Evolutionary conservation across 345 rosid species (phyloP).

Genomic region (Boechera divaricarpa): DNA sequence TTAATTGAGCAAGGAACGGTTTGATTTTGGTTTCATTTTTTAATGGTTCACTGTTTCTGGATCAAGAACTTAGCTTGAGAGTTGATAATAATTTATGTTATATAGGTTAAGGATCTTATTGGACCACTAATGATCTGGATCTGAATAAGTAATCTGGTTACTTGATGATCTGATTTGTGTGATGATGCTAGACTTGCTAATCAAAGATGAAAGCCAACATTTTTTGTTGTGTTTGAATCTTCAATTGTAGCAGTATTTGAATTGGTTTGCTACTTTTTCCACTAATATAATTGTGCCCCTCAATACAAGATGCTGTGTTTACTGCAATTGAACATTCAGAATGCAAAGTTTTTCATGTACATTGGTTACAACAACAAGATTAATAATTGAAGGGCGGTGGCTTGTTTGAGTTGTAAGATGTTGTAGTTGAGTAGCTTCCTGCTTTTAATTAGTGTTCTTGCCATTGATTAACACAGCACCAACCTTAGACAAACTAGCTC

Average conservation of each 20-base stretch:
- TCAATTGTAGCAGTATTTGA: background rate
- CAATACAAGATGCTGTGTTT: background rate
- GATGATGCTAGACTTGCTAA: slow-evolving; percentile 1
- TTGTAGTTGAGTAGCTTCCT: slow-evolving; percentile 14
- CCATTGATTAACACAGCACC: background rate
- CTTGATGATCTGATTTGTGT: slow-evolving; percentile 1
- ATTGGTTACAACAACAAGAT: background rate
- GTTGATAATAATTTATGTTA: slow-evolving; percentile 1
- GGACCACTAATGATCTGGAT: slow-evolving; percentile 28
- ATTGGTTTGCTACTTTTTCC: slow-evolving; percentile 6
- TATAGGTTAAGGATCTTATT: slow-evolving; percentile 23
- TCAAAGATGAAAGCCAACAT: background rate
- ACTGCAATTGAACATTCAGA: background rate
- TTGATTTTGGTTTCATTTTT: background rate
- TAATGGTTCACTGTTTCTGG: background rate
- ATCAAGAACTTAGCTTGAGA: slow-evolving; percentile 21
- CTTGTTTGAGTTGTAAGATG: slow-evolving; percentile 16
- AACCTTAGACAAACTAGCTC: slow-evolving; percentile 10
- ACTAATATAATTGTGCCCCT: slow-evolving; percentile 13
- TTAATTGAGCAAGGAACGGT: slow-evolving; percentile 10
- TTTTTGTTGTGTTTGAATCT: slow-evolving; percentile 23
- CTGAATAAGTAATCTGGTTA: background rate
- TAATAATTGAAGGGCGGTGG: background rate
- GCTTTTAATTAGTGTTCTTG: slow-evolving; percentile 1
- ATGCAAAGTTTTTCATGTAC: too few relatives aligned